Conservation (phyloP, 2,329 filamentous ascomycete species). For the Geosmithia morbida region DNA sequence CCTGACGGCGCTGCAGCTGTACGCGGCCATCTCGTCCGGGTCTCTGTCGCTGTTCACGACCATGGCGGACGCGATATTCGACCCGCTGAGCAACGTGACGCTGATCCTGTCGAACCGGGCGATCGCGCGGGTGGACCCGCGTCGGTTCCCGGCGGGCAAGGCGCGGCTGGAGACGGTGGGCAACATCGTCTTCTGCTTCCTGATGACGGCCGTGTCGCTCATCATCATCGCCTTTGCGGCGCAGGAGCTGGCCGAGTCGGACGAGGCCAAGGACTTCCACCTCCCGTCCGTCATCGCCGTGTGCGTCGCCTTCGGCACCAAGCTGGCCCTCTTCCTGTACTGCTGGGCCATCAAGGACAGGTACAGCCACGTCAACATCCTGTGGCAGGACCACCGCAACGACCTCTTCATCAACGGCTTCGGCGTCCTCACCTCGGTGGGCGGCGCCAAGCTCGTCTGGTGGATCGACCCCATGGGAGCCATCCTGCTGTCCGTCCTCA, state of each 20-base stretch:
- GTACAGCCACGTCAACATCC: conserved; percentile 80
- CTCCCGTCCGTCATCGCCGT: conserved; percentile 79
- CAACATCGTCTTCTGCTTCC: conserved; percentile 90
- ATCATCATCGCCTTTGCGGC: conserved; percentile 84
- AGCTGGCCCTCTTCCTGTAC: conserved; percentile 73
- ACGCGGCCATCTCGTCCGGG: conserved; percentile 71
- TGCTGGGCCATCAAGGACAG: conserved; percentile 84
- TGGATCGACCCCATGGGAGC: conserved; percentile 93
- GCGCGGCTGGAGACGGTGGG: conserved; percentile 89
- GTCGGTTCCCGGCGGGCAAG: conserved; percentile 82
- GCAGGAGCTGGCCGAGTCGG: conserved; percentile 47
- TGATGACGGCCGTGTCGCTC: conserved; percentile 86
- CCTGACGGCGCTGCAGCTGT: conserved; percentile 71
- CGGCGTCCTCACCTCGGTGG: conserved; percentile 81
- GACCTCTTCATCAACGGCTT: conserved; percentile 95
- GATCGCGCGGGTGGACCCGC: conserved; percentile 72
- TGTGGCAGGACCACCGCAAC: conserved; percentile 96
- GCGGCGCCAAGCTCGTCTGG: conserved; percentile 77
- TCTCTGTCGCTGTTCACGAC: conserved; percentile 96
- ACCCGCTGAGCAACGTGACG: conserved; percentile 78
- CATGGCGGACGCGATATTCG: conserved; percentile 91
- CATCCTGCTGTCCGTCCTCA: conserved; percentile 65
- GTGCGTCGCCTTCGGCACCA: conserved; percentile 68
- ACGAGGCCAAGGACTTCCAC: conserved; percentile 52
- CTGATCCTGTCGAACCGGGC: conserved; percentile 79